Conservation (phyloP, 495 filamentous ascomycete genomes). For the Podospora sp. region DNA sequence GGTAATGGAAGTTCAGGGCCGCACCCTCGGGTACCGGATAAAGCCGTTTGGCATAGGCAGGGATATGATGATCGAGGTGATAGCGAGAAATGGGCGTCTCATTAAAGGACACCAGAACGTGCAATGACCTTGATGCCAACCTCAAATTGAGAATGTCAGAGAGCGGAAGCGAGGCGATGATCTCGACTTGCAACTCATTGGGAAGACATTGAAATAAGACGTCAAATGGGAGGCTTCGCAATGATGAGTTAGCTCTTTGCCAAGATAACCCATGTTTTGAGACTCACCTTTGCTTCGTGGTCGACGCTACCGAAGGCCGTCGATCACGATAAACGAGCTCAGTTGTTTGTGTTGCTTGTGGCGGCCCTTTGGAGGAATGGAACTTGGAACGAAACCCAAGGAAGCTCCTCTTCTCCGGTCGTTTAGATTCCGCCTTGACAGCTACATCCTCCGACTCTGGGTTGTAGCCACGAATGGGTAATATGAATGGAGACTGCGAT, state of each 20-base stretch:
- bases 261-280: not conserved
- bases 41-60: constrained; percentile 54
- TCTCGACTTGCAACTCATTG: constrained; percentile 58
- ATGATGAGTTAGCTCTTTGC: constrained; percentile 17
- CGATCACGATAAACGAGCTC: constrained; percentile 24
- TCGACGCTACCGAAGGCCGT: constrained; percentile 27
- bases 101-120: constrained; percentile 57
- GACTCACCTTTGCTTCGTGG: constrained; percentile 29
- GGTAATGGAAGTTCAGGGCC: constrained; percentile 54
- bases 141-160: constrained; percentile 56
- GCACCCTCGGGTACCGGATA: constrained; percentile 51
- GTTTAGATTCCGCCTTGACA: constrained; percentile 40
- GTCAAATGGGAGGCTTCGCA: constrained; percentile 44
- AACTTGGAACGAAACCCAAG: constrained; percentile 31
- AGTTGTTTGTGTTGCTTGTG: constrained; percentile 2
- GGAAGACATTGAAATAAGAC: constrained; percentile 55
- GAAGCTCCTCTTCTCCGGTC: constrained; percentile 38
- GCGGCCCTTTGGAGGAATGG: constrained; percentile 25
- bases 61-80: constrained; percentile 56
- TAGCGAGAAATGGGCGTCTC: constrained; percentile 58
- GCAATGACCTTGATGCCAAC: constrained; percentile 55
- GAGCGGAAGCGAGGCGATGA: constrained; percentile 57
- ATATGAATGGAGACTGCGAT: constrained; percentile 41
- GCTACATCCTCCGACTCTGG: constrained; percentile 27
- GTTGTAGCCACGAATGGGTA: constrained; percentile 44